A percentile compares a stretch with the other conserved stretches of the same genome.
Conservation (phyloP, 495 filamentous ascomycete species). For the Schizothecium vesticola region DNA sequence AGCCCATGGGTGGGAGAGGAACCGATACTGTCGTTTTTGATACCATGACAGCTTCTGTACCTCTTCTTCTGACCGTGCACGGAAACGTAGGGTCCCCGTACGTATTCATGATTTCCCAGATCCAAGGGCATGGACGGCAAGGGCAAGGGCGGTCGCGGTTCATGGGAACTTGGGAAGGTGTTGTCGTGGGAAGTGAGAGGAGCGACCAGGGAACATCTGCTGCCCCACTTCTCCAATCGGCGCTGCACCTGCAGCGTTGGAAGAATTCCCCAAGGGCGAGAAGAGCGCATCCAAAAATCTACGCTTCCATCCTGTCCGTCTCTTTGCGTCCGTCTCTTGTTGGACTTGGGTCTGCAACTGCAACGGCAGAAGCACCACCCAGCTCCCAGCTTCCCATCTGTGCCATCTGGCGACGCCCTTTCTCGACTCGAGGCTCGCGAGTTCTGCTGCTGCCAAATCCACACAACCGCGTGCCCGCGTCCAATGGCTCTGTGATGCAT, state of each 20-base stretch:
- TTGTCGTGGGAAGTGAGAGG: background rate
- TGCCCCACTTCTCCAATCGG: conserved; percentile 18
- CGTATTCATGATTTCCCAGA: background rate
- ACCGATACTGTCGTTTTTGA: background rate
- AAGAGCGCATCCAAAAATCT: conserved; percentile 11
- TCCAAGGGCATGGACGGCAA: background rate
- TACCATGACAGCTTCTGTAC: no score
- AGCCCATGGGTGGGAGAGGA: background rate
- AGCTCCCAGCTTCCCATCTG: background rate
- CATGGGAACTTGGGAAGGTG: background rate
- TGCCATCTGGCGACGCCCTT: background rate
- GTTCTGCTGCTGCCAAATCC: background rate
- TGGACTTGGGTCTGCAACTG: background rate
- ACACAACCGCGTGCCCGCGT: conserved; percentile 10
- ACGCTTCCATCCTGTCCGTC: conserved; percentile 1
- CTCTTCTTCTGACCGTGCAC: background rate
- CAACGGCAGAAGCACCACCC: background rate
- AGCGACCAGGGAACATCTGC: background rate
- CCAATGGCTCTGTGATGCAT: conserved; percentile 35
- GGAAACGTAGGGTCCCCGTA: background rate
- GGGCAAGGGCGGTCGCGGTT: background rate
- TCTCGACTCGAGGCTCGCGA: no score
- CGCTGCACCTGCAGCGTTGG: background rate
- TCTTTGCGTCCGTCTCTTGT: background rate
- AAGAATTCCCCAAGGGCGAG: conserved; percentile 9